These are phyloP conservation scores for Russula compacta DNA, from an alignment of 768 basidiomycete genomes.

Conservation along the genomic window DNA sequence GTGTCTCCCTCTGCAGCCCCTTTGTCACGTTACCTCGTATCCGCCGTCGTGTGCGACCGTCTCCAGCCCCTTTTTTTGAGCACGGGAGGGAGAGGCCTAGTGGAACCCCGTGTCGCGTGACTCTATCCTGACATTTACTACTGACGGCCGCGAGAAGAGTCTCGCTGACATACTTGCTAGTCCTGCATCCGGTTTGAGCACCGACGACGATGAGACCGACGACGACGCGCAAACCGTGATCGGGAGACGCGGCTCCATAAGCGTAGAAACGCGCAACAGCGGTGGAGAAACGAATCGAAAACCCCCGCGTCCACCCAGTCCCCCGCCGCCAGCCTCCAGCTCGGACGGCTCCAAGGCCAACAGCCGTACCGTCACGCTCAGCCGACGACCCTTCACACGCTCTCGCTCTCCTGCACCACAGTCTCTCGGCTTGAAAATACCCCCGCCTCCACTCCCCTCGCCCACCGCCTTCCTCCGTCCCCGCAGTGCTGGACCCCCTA, in stretches of 20 bases:
- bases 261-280: slow-evolving; percentile 5
- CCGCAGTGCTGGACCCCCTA: slow-evolving; percentile 24
- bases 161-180: slow-evolving; percentile 22
- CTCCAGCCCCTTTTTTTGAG: background rate
- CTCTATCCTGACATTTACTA: background rate
- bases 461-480: slow-evolving; percentile 37
- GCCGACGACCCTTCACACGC: slow-evolving; percentile 51
- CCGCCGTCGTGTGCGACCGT: background rate
- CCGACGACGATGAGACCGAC: slow-evolving; percentile 52
- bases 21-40: background rate
- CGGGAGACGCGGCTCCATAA: slow-evolving; percentile 2
- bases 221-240: slow-evolving; percentile 29
- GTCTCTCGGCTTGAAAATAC: slow-evolving; percentile 28
- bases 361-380: slow-evolving; percentile 27
- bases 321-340: slow-evolving; percentile 23
- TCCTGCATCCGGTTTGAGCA: slow-evolving; percentile 42
- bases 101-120: background rate
- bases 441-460: slow-evolving; percentile 31
- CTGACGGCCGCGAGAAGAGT: background rate
- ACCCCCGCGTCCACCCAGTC: slow-evolving; percentile 10
- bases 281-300: background rate
- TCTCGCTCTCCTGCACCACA: slow-evolving; percentile 56
- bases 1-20: slow-evolving; percentile 19
- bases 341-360: slow-evolving; percentile 35
- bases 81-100: background rate